Conservation (phyloP, 2,329 filamentous ascomycete genomes). For the Neocucurbitaria cava region DNA sequence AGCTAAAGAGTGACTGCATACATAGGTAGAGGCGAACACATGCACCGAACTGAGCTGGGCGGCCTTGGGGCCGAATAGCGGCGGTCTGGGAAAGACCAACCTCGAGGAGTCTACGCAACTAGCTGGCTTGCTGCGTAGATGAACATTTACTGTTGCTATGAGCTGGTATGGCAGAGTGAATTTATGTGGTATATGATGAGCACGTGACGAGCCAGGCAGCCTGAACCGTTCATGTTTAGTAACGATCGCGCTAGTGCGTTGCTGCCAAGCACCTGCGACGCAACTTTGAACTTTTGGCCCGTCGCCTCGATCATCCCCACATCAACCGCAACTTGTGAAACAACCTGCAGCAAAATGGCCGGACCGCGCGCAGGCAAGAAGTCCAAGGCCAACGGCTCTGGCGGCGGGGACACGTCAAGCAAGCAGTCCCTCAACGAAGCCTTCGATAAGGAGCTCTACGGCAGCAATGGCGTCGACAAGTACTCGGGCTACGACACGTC, state of each 20-base stretch:
- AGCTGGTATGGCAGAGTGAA: background rate
- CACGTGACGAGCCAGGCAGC: too few relatives aligned
- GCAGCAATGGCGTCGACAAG: constrained; percentile 75
- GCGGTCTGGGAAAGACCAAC: background rate
- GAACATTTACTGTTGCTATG: background rate
- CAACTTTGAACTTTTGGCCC: constrained; percentile 23
- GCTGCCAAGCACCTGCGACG: constrained; percentile 13
- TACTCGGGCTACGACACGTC: constrained; percentile 91
- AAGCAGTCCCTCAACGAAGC: constrained; percentile 91
- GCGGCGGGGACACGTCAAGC: constrained; percentile 80
- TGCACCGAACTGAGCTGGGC: too few relatives aligned
- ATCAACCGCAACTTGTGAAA: constrained; percentile 15
- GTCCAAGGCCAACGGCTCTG: constrained; percentile 78
- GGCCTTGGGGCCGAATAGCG: too few relatives aligned
- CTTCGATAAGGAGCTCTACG: constrained; percentile 87
- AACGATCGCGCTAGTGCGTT: constrained; percentile 11
- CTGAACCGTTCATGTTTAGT: background rate
- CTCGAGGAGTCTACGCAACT: background rate
- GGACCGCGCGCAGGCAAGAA: constrained; percentile 65
- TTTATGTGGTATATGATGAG: too few relatives aligned
- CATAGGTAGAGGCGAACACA: too few relatives aligned
- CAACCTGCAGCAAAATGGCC: constrained; percentile 43
- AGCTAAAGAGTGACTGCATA: background rate
- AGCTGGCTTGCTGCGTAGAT: background rate
- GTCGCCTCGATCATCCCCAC: constrained; percentile 19